Percentiles rank a stretch among this genome's conserved stretches.
Conservation (phyloP, 495 filamentous ascomycete genomes). For the Ascodesmis nigricans region DNA sequence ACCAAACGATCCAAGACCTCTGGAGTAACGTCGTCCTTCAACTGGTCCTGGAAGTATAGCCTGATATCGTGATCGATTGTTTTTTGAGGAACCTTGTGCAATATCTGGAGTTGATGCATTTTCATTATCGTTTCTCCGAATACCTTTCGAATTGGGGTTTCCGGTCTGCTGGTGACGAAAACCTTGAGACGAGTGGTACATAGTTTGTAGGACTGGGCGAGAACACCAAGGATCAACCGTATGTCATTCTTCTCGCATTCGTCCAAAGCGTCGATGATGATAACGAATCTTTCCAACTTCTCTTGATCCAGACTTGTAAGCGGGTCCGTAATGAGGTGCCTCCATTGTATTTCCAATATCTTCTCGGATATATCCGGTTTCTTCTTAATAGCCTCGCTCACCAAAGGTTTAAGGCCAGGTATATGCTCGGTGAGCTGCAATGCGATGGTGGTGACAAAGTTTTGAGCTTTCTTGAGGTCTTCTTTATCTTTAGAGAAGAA, state of each 20-base stretch:
- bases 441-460: constrained; percentile 14
- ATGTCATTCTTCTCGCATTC: constrained; percentile 21
- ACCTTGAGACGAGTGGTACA: constrained; percentile 13
- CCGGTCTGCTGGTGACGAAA: constrained; percentile 24
- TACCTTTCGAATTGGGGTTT: constrained; percentile 19
- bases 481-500: constrained; percentile 8
- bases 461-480: constrained; percentile 11
- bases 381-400: constrained; percentile 9
- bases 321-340: constrained; percentile 10
- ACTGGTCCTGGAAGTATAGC: constrained; percentile 1
- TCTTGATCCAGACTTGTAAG: constrained; percentile 1
- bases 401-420: constrained; percentile 1
- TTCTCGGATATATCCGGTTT: constrained; percentile 2
- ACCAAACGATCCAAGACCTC: constrained; percentile 5
- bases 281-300: too few relatives aligned
- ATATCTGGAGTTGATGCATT: too few relatives aligned
- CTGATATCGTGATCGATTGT: background rate
- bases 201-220: constrained; percentile 13
- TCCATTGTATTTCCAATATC: constrained; percentile 8
- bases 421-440: constrained; percentile 5
- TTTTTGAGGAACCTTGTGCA: background rate
- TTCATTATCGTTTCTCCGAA: too few relatives aligned
- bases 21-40: constrained; percentile 4
- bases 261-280: constrained; percentile 24
- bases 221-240: constrained; percentile 15